phyloP scores from a whole-genome alignment of 2,329 filamentous ascomycete genomes.

The Neoarthrinium moseri region DNA sequence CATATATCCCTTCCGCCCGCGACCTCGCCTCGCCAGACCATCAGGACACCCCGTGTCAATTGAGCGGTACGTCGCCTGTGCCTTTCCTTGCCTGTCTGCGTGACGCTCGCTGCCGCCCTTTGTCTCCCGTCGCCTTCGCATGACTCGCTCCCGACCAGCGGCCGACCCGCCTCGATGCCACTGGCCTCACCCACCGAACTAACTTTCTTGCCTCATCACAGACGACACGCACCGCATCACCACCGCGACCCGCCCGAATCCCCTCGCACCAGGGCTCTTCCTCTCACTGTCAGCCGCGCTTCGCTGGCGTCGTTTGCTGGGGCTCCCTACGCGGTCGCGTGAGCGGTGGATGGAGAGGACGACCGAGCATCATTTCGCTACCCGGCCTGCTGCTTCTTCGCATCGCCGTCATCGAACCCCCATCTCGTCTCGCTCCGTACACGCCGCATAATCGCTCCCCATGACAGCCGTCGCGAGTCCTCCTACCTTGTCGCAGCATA shows the following conservation, averaged over 20 bases:
- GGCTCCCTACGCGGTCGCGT: background rate
- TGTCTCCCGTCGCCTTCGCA: background rate
- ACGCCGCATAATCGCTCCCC: constrained; percentile 27
- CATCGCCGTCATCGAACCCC: background rate
- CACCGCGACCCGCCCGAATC: background rate
- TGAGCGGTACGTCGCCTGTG: constrained; percentile 18
- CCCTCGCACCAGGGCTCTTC: background rate
- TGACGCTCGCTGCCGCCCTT: background rate
- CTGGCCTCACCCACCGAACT: background rate
- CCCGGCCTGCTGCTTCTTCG: background rate
- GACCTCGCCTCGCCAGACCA: background rate
- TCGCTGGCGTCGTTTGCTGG: background rate
- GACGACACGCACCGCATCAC: background rate
- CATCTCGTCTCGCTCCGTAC: background rate
- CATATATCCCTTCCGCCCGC: constrained; percentile 16
- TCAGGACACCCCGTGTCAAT: constrained; percentile 11
- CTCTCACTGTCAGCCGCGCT: background rate
- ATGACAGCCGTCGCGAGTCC: constrained; percentile 70
- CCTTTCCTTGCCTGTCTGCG: background rate
- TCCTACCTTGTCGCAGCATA: constrained; percentile 62
- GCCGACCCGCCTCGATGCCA: background rate
- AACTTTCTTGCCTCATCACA: background rate
- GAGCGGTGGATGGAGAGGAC: constrained; percentile 5
- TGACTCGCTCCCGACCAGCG: background rate
- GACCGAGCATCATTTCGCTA: background rate